Percentiles rank a stretch among this genome's conserved stretches.
phyloP scores from a whole-genome alignment of 352 stramenopile genomes.

The Pythium monospermum region DNA sequence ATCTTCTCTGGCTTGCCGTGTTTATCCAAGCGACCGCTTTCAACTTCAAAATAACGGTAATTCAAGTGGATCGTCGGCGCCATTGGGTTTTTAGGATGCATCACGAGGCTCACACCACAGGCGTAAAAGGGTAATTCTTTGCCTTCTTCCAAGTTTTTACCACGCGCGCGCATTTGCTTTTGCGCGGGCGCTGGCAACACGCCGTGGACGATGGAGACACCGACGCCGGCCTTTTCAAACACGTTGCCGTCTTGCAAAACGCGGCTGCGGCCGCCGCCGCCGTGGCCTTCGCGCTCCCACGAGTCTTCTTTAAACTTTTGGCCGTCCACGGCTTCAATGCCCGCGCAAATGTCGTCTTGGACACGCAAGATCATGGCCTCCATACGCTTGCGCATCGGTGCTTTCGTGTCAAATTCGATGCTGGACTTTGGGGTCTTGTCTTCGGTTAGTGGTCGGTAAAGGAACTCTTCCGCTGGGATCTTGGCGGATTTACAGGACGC shows the following conservation, averaged over 20 bases:
- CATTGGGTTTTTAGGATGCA: constrained; percentile 94
- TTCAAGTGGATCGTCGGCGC: constrained; percentile 97
- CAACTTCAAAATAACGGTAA: constrained; percentile 98
- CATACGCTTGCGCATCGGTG: constrained; percentile 72
- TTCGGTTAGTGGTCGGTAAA: constrained; percentile 58
- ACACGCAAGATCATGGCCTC: constrained; percentile 76
- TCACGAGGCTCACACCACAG: constrained; percentile 94
- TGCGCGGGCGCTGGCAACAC: constrained; percentile 86
- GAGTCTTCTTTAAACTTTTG: constrained; percentile 94
- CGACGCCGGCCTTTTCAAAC: constrained; percentile 98
- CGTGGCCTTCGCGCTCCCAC: constrained; percentile 93
- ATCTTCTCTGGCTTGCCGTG: constrained; percentile 76
- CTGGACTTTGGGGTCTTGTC: constrained; percentile 56
- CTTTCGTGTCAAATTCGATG: constrained; percentile 71
- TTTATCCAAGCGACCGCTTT: constrained; percentile 67
- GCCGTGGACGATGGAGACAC: constrained; percentile 97
- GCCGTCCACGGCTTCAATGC: constrained; percentile 90
- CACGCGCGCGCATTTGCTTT: constrained; percentile 76
- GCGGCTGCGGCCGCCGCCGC: constrained; percentile 91
- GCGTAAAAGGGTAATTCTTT: constrained; percentile 94
- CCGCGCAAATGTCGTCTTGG: constrained; percentile 82
- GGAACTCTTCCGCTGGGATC: constrained; percentile 47
- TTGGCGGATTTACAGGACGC: constrained; percentile 31
- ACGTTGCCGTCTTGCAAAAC: constrained; percentile 95
- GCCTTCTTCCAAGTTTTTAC: constrained; percentile 66